Percentiles rank a stretch among this genome's conserved stretches.
Conservation (phyloP, 495 filamentous ascomycete genomes). For the Jackrogersella minutella region DNA sequence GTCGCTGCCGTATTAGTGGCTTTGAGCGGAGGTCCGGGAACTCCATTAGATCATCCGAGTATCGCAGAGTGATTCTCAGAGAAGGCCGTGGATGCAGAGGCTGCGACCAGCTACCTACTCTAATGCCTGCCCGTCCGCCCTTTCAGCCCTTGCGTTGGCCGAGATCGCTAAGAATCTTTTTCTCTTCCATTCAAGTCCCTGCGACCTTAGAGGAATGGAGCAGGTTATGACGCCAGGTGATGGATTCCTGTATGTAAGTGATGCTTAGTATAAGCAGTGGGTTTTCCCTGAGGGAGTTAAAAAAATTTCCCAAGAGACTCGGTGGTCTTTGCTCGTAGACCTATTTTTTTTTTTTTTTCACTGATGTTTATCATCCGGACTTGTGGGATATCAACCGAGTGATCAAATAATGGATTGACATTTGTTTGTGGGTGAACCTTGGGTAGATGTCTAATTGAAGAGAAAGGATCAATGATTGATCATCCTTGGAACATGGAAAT, state of each 20-base stretch:
- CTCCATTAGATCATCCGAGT: constrained; percentile 3
- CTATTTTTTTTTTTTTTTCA: no score
- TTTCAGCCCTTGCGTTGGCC: constrained; percentile 16
- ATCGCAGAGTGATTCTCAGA: constrained; percentile 18
- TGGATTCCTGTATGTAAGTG: no score
- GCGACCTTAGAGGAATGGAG: background rate
- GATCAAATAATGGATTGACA: background rate
- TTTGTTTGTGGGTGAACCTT: background rate
- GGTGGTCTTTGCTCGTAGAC: no score
- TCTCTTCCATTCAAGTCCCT: constrained; percentile 11
- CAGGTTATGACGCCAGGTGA: background rate
- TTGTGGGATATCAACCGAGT: background rate
- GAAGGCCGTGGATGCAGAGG: background rate
- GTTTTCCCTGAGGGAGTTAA: background rate
- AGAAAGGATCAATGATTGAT: no score
- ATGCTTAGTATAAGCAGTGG: background rate
- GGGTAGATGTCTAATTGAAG: background rate
- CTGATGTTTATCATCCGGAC: background rate
- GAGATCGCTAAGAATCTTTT: constrained; percentile 20
- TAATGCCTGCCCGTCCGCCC: background rate
- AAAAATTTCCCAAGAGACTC: no score
- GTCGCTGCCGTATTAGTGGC: background rate
- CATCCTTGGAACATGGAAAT: background rate
- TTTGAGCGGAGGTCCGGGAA: background rate
- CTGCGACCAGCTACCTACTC: background rate